phyloP scores from a whole-genome alignment of 2,329 filamentous ascomycete species.

The Aspergillus sp. region DNA sequence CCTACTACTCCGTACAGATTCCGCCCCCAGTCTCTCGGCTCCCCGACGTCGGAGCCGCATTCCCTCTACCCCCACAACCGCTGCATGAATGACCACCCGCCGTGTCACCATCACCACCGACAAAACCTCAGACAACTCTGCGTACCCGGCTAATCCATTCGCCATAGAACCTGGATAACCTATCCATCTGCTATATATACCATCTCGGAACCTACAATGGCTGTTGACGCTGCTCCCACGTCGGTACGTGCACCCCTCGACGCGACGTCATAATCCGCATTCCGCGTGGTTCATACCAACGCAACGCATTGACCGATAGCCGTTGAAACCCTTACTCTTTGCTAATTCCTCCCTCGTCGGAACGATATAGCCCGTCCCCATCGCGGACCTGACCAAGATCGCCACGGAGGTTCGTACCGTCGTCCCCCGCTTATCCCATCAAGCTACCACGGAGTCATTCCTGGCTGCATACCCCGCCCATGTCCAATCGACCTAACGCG shows the following conservation, averaged over 20 bases:
- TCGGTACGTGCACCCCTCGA: constrained; percentile 21
- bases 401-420: constrained; percentile 67
- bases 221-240: constrained; percentile 26
- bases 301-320: not conserved
- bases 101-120: not conserved
- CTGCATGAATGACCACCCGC: not conserved
- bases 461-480: not conserved
- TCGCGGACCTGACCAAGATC: constrained; percentile 78
- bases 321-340: not conserved
- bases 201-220: constrained; percentile 25
- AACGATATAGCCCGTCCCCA: constrained; percentile 64
- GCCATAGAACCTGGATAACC: not conserved
- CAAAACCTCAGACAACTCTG: not conserved
- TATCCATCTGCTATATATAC: not conserved
- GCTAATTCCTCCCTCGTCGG: constrained; percentile 3
- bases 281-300: not conserved
- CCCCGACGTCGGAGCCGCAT: too few species aligned
- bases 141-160: constrained; percentile 11
- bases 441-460: not conserved
- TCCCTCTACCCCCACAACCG: not conserved
- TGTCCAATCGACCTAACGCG: constrained; percentile 2
- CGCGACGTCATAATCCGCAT: constrained; percentile 9
- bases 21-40: too few species aligned
- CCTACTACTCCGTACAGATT: not conserved
- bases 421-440: not conserved